A percentile compares a stretch with the other conserved stretches of the same genome.
These are phyloP conservation scores for Fusarium phyllophilum DNA, from an alignment of 2,329 filamentous ascomycete genomes.

Conservation along the genomic window DNA sequence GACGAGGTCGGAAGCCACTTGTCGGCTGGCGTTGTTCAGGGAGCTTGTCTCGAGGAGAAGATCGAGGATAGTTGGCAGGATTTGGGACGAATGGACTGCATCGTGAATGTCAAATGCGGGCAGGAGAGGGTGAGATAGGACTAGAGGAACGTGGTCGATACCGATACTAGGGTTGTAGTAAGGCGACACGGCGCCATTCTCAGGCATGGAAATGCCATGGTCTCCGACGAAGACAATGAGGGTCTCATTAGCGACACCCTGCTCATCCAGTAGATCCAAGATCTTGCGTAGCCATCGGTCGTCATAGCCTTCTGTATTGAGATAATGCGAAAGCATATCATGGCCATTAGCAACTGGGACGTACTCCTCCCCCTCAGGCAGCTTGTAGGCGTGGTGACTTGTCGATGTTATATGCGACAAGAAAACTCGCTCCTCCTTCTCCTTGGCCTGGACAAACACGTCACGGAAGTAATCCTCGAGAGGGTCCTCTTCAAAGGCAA, in stretches of 20 bases:
- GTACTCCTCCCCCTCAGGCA: slow-evolving; percentile 44
- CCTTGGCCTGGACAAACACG: slow-evolving; percentile 44
- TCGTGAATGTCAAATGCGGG: slow-evolving; percentile 44
- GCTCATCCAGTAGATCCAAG: slow-evolving; percentile 45
- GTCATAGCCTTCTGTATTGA: slow-evolving; percentile 48
- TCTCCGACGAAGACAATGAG: slow-evolving; percentile 49
- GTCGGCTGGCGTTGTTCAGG: slow-evolving; percentile 32
- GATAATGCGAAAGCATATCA: slow-evolving; percentile 46
- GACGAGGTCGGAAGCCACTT: slow-evolving; percentile 39
- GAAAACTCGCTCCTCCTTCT: slow-evolving; percentile 44
- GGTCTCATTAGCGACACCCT: slow-evolving; percentile 49
- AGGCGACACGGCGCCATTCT: slow-evolving; percentile 44
- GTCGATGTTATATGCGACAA: slow-evolving; percentile 28
- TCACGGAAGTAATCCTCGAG: slow-evolving; percentile 49
- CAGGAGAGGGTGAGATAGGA: slow-evolving; percentile 47
- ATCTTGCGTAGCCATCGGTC: slow-evolving; percentile 47
- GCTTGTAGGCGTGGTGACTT: slow-evolving; percentile 47
- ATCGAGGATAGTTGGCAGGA: slow-evolving; percentile 48
- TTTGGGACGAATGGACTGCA: slow-evolving; percentile 45
- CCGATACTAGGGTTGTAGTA: slow-evolving; percentile 48
- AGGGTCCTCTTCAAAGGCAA: slow-evolving; percentile 47
- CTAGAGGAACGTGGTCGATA: slow-evolving; percentile 45
- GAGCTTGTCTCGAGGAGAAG: slow-evolving; percentile 47
- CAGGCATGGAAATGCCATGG: slow-evolving; percentile 48
- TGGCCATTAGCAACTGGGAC: slow-evolving; percentile 40